Evolutionary conservation across 2,329 filamentous ascomycete genomes (phyloP).

Genomic region (Sphaerulina populicola): DNA sequence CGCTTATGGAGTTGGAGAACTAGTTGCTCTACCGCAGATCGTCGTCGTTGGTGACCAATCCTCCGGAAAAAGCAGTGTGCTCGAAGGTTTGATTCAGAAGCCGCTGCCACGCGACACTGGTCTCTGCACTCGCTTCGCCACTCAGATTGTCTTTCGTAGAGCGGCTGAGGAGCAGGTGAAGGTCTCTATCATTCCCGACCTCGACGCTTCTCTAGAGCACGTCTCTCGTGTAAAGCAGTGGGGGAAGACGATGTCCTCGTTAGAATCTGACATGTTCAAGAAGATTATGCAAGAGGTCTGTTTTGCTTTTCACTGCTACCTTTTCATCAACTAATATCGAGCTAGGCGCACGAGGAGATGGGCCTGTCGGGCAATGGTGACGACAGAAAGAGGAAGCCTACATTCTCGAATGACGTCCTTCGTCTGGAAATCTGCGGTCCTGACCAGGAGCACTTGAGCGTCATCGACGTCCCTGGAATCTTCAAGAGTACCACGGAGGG

Average conservation of each 20-base stretch:
- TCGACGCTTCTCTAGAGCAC: constrained; percentile 14
- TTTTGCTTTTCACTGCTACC: too few species aligned
- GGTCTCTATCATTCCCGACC: constrained; percentile 22
- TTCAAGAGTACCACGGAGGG: constrained; percentile 31
- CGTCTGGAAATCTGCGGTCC: constrained; percentile 27
- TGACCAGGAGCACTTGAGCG: constrained; percentile 25
- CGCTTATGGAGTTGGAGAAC: constrained; percentile 34
- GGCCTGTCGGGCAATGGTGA: constrained; percentile 11
- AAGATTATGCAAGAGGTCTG: constrained; percentile 21
- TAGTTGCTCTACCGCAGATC: constrained; percentile 29
- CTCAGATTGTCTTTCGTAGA: constrained; percentile 26
- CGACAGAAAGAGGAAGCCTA: constrained; percentile 3
- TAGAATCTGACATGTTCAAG: constrained; percentile 17
- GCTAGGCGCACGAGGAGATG: too few species aligned
- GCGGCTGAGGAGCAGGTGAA: constrained; percentile 3
- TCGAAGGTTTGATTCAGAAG: constrained; percentile 51
- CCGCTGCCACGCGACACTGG: constrained; percentile 49
- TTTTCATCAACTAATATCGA: too few species aligned
- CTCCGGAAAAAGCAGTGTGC: constrained; percentile 53
- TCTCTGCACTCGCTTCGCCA: constrained; percentile 44
- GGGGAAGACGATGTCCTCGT: constrained; percentile 4
- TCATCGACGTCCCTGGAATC: constrained; percentile 30
- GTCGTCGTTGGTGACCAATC: constrained; percentile 55
- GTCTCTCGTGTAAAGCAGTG: too few species aligned
- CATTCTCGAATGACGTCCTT: constrained; percentile 29